Conservation (phyloP, 192 early-diverging fungal species). For the Thamnidium elegans region DNA sequence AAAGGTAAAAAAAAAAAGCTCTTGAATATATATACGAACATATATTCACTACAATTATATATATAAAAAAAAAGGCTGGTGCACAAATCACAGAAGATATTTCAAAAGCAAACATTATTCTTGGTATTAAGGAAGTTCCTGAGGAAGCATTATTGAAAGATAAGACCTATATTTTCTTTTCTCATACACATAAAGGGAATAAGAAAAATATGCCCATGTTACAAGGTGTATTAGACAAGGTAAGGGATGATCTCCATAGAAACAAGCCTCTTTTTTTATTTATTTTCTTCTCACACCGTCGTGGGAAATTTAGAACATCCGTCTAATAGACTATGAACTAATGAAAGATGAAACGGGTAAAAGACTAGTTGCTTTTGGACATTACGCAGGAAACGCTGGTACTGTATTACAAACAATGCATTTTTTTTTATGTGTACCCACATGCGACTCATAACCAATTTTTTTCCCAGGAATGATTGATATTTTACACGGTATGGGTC, state of each 20-base stretch:
- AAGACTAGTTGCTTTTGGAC: conserved; percentile 90
- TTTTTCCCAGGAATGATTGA: conserved; percentile 73
- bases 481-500: conserved; percentile 86
- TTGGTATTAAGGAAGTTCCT: conserved; percentile 97
- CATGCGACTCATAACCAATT: no score
- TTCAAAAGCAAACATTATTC: conserved; percentile 82
- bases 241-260: conserved; percentile 25
- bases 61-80: conserved; percentile 52
- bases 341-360: conserved; percentile 72
- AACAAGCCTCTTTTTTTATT: no score
- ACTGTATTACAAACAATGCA: neutral
- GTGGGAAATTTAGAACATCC: conserved; percentile 59
- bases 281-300: neutral
- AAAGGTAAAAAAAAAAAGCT: conserved; percentile 44
- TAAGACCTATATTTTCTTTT: conserved; percentile 95
- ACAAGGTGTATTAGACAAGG: conserved; percentile 85
- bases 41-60: no score
- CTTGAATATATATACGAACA: no score
- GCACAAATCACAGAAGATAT: conserved; percentile 85
- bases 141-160: conserved; percentile 72
- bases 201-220: conserved; percentile 91
- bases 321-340: conserved; percentile 95
- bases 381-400: conserved; percentile 93
- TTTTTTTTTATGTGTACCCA: no score
- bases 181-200: conserved; percentile 98